phyloP scores from a whole-genome alignment of 345 rosid species.

The rapeseed (Brassica napus) region DNA sequence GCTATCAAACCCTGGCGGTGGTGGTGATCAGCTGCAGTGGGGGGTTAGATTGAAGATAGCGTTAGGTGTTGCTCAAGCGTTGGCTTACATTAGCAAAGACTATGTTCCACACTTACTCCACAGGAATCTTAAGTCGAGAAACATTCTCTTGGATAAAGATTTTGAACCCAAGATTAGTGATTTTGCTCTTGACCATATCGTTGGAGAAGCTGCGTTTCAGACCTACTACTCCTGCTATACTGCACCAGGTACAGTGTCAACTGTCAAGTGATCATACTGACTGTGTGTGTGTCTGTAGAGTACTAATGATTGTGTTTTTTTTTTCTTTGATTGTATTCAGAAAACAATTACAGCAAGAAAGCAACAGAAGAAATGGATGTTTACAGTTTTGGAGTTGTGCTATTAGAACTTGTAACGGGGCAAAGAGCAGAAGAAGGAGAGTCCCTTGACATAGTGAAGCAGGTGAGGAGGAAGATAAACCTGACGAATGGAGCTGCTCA shows the following conservation, averaged over 20 bases:
- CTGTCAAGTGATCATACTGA: slow-evolving; percentile 7
- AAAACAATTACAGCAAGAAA: slow-evolving; percentile 67
- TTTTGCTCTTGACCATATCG: slow-evolving; percentile 70
- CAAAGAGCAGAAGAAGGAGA: slow-evolving; percentile 64
- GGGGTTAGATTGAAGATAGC: slow-evolving; percentile 76
- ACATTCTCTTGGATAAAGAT: slow-evolving; percentile 72
- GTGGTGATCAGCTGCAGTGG: slow-evolving; percentile 64
- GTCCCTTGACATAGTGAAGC: slow-evolving; percentile 71
- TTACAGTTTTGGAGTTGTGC: slow-evolving; percentile 85
- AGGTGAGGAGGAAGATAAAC: slow-evolving; percentile 91
- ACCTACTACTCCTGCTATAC: slow-evolving; percentile 66
- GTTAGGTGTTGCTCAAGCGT: slow-evolving; percentile 76
- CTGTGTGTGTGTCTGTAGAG: neutral
- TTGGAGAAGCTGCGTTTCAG: slow-evolving; percentile 80
- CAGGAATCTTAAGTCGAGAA: slow-evolving; percentile 72
- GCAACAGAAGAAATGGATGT: slow-evolving; percentile 85
- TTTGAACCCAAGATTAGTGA: slow-evolving; percentile 79
- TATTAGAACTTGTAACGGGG: slow-evolving; percentile 80
- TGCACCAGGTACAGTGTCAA: slow-evolving; percentile 66
- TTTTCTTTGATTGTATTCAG: slow-evolving; percentile 49
- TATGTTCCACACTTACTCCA: slow-evolving; percentile 77
- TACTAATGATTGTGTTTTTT: neutral
- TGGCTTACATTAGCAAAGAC: slow-evolving; percentile 78
- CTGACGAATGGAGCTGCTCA: slow-evolving; percentile 63
- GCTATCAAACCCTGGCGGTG: slow-evolving; percentile 38